A percentile compares a stretch with the other conserved stretches of the same genome.
Conservation (phyloP, 2,329 filamentous ascomycete species). For the Torrubiella hemipterigena region DNA sequence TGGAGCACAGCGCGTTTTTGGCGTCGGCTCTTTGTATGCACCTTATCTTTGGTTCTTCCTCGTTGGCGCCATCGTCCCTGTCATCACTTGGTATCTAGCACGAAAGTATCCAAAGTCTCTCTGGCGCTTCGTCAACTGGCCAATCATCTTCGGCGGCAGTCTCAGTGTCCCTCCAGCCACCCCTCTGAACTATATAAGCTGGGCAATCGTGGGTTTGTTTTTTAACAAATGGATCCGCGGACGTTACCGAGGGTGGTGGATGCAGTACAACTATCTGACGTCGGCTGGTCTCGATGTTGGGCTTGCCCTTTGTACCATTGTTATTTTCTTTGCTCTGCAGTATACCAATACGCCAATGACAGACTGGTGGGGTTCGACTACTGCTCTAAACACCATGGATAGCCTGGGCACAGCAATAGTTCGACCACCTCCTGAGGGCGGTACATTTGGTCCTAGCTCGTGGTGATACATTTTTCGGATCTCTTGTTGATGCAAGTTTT, state of each 20-base stretch:
- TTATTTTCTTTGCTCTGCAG: conserved; percentile 31
- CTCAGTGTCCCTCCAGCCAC: conserved; percentile 38
- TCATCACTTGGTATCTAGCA: conserved; percentile 31
- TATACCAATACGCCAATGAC: conserved; percentile 29
- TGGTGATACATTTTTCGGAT: no score
- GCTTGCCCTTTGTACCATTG: conserved; percentile 38
- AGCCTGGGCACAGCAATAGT: conserved; percentile 11
- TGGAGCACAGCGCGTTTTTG: conserved; percentile 17
- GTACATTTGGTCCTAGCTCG: conserved; percentile 11
- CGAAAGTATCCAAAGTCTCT: conserved; percentile 28
- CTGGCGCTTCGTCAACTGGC: conserved; percentile 34
- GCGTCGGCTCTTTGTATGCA: conserved; percentile 22
- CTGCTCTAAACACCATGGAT: conserved; percentile 18
- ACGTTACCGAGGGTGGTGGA: conserved; percentile 40
- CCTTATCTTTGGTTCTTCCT: conserved; percentile 39
- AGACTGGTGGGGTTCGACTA: conserved; percentile 34
- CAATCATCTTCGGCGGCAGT: conserved; percentile 35
- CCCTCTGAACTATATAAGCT: conserved; percentile 37
- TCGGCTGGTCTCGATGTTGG: conserved; percentile 43
- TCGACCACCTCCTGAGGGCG: conserved; percentile 13
- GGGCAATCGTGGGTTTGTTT: conserved; percentile 37
- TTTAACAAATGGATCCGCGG: conserved; percentile 39
- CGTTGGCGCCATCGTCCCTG: conserved; percentile 30
- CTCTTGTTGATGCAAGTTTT: no score
- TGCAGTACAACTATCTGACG: conserved; percentile 41